These are phyloP conservation scores for Chaetomidium leptoderma DNA, from an alignment of 495 filamentous ascomycete genomes.

Conservation along the genomic window DNA sequence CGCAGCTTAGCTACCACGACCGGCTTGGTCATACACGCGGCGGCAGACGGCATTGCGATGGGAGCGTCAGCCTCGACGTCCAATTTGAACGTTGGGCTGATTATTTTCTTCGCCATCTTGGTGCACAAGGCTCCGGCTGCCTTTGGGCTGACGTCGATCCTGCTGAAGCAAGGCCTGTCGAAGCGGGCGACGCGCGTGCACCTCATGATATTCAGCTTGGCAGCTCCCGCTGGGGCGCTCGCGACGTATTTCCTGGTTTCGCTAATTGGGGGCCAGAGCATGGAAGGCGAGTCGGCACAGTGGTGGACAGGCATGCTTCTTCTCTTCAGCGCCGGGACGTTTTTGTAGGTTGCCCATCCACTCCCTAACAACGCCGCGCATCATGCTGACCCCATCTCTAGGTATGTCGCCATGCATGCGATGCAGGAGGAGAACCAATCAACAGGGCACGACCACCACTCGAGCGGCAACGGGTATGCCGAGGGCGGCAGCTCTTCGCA, in stretches of 20 bases:
- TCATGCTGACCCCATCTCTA: slow-evolving; percentile 35
- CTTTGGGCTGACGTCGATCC: slow-evolving; percentile 84
- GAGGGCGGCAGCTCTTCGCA: slow-evolving; percentile 50
- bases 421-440: slow-evolving; percentile 76
- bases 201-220: slow-evolving; percentile 83
- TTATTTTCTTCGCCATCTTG: slow-evolving; percentile 96
- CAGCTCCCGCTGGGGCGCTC: slow-evolving; percentile 82
- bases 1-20: slow-evolving; percentile 70
- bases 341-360: slow-evolving; percentile 63
- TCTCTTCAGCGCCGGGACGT: slow-evolving; percentile 90
- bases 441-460: slow-evolving; percentile 48
- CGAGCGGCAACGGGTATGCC: slow-evolving; percentile 59
- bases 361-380: neutral
- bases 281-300: slow-evolving; percentile 43
- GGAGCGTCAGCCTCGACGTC: slow-evolving; percentile 76
- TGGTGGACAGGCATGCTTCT: slow-evolving; percentile 94
- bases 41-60: slow-evolving; percentile 93
- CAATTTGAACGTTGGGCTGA: slow-evolving; percentile 68
- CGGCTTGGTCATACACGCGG: slow-evolving; percentile 92
- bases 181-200: slow-evolving; percentile 83
- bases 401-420: slow-evolving; percentile 97
- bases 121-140: slow-evolving; percentile 95
- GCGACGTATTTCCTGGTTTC: slow-evolving; percentile 75
- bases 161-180: slow-evolving; percentile 81
- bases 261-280: slow-evolving; percentile 56